phyloP scores from a whole-genome alignment of 768 basidiomycete species.

The Tylopilus subfusipes region DNA sequence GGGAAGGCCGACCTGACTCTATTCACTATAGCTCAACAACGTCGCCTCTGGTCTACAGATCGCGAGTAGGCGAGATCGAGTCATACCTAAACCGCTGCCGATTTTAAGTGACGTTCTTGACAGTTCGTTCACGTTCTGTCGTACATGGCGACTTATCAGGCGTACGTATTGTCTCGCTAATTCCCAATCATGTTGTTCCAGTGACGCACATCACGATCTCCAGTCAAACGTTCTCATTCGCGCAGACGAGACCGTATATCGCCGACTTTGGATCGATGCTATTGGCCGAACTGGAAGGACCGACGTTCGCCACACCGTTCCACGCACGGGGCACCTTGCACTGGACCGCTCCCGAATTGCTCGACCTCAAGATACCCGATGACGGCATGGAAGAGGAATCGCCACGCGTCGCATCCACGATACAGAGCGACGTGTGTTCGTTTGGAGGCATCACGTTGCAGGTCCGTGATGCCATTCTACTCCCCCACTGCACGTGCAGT shows the following conservation, averaged over 20 bases:
- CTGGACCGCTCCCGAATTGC: conserved; percentile 18
- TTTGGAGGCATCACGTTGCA: conserved; percentile 21
- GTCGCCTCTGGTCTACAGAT: no score
- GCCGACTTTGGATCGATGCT: conserved; percentile 41
- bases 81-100: no score
- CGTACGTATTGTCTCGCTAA: neutral
- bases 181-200: neutral
- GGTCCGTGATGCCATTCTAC: conserved; percentile 2
- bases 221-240: conserved; percentile 44
- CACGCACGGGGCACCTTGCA: conserved; percentile 8
- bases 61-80: no score
- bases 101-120: neutral
- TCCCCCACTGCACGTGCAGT: no score
- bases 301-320: conserved; percentile 14
- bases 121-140: conserved; percentile 18
- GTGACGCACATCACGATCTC: neutral
- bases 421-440: conserved; percentile 14
- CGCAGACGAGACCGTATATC: conserved; percentile 34
- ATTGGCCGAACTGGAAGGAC: conserved; percentile 1
- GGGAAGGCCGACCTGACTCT: no score
- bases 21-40: no score
- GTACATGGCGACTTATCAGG: conserved; percentile 20
- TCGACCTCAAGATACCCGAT: neutral
- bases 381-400: neutral
- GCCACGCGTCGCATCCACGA: neutral